Evolutionary conservation across 306 rosid genomes (phyloP), one percentile per base, ranked within the genome.

Genomic region (Geum urbanum): DNA sequence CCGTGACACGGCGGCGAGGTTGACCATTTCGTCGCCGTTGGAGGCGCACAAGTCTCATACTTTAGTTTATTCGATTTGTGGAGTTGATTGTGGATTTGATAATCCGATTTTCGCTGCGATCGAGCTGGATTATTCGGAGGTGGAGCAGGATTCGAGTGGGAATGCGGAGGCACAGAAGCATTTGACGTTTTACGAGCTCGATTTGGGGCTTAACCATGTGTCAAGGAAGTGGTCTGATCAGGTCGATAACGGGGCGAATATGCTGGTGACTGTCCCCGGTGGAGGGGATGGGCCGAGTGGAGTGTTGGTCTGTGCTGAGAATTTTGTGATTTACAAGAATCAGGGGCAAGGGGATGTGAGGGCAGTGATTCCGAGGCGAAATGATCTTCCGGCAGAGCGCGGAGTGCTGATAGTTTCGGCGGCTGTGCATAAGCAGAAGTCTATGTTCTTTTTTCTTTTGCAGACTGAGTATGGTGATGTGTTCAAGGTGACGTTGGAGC

Each of bases 251-350:
- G 96, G 96, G 18, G 97, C 97, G 0, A 91, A 88, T 84, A 49
- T 94, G 76, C 96, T 94, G 64, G 97, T 94, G 59, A 87, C 97
- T 11, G 99, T 94, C 72, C 99, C 99, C 40, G 99, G 99, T 18
- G 99, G 99, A 0, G 96, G 86, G 2, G 99, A 94, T 72, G 99
- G 99, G 15, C 99, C 99, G 0, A 88, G 99, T 59, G 99, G 99
- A 7, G 99, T 94, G 58, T 85, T 94, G 63, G 96, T 94, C 50
- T 94, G 99, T 72, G 99, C 99, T 0, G 99, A 94, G 43, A 91
- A 94, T 77, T 91, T 88, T 79, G 99, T 94, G 64, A 91, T 94
- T 72, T 94, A 94, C 74, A 94, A 94, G 87, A 94, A 94, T 74
- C 97, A 87, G 77, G 99, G 97, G 0, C 96, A 89, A 59, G 89